Evolutionary conservation across 2,329 filamentous ascomycete genomes (phyloP), one percentile per base, ranked within the genome.

Genomic region (Helotiales sp.): DNA sequence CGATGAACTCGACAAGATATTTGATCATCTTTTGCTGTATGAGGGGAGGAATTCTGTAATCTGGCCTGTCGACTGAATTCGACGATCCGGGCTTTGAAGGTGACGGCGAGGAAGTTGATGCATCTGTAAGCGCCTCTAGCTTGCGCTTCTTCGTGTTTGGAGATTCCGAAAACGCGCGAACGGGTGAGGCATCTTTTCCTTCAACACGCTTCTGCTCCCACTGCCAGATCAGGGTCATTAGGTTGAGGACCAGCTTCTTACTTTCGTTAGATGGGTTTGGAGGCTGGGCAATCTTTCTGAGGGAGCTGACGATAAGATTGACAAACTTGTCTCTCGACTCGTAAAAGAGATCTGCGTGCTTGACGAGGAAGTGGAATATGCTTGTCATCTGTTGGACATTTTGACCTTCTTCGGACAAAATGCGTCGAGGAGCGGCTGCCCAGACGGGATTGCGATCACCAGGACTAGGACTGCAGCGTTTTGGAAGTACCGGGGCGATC

Each of bases 351-450:
- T 96, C 91, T 0, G 94, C 91, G 77, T 99, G 95, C 65, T 92
- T 89, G 40, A 97, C 95, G 37, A 99, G 84, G 80, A 99, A 99
- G 75, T 97, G 92, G 82, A 97, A 98, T 74, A 99, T 98, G 81
- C 92, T 96, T 62, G 93, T 97, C 81, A 98, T 91, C 80, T 98
- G 96, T 79, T 97, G 94, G 55, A 95, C 86, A 74, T 99, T 99
- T 70, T 96, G 93, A 28, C 93, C 94, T 79, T 99, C 96, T 77
- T 99, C 96, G 3, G 93, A 90, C 24, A 99, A 82, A 30, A 99
- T 97, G 63, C 94, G 93, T 49, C 95, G 89, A 32, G 96, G 94
- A 71, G 94, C 92, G 70, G 93, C 89, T 7, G 94, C 93, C 96
- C 95, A 99, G 11, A 93, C 84, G 2, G 93, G 91, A 71, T 92